phyloP scores from a whole-genome alignment of 768 basidiomycete species.

The Trametes cinnabarina region DNA sequence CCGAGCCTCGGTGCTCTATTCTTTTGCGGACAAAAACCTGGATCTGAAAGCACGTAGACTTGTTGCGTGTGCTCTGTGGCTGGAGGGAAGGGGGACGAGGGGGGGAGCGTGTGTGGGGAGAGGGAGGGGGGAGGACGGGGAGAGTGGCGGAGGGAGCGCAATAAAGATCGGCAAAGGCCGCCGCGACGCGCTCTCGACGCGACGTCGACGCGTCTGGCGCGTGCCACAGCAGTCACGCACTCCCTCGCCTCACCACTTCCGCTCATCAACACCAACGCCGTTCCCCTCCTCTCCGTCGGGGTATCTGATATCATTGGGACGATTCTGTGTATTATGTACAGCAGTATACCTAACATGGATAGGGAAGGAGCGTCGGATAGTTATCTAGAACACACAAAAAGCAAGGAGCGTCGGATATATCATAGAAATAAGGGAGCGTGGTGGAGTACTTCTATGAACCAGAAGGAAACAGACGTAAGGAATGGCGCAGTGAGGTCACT shows the following conservation, averaged over 20 bases:
- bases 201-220: constrained; percentile 9
- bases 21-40: background rate
- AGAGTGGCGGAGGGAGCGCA: constrained; percentile 1
- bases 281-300: background rate
- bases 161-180: constrained; percentile 7
- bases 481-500: background rate
- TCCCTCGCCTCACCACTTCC: background rate
- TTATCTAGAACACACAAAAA: background rate
- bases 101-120: background rate
- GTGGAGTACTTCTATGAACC: background rate
- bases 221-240: background rate
- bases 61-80: background rate
- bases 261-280: background rate
- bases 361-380: background rate
- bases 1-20: background rate
- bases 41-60: background rate
- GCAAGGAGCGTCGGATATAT: background rate
- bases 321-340: background rate
- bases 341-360: background rate
- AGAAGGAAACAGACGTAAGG: background rate
- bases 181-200: constrained; percentile 16
- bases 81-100: background rate
- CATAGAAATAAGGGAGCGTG: background rate
- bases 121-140: background rate
- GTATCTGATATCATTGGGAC: constrained; percentile 1